A percentile compares a stretch with the other conserved stretches of the same genome.
phyloP scores from a whole-genome alignment of 805 yeast genomes.

The Ogataea zsoltii region DNA sequence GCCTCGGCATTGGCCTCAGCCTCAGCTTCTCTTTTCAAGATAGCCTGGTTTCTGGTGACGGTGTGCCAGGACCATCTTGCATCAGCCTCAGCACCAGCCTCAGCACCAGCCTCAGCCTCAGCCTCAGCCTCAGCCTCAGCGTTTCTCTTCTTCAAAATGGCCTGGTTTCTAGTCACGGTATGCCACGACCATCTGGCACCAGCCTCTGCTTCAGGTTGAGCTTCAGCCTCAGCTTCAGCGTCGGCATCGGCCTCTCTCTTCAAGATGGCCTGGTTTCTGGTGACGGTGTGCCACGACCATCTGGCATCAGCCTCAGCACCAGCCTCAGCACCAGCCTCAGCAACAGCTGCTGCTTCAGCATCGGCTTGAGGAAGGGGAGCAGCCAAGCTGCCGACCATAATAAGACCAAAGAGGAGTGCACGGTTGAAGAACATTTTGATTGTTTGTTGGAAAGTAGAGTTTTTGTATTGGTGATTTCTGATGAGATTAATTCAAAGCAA shows the following conservation, averaged over 20 bases:
- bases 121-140: conserved; percentile 31
- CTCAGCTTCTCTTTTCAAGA: no score
- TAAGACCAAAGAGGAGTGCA: conserved; percentile 11
- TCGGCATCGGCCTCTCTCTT: conserved; percentile 36
- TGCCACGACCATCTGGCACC: conserved; percentile 13
- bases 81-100: conserved; percentile 15
- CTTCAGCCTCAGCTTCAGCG: conserved; percentile 24
- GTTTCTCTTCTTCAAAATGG: conserved; percentile 32
- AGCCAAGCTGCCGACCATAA: conserved; percentile 6
- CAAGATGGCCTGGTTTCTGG: conserved; percentile 20
- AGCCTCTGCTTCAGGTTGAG: conserved; percentile 15
- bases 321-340: conserved; percentile 21
- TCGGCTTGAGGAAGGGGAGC: conserved; percentile 11
- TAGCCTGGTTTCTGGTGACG: no score
- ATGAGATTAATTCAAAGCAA: no score
- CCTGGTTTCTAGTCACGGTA: conserved; percentile 13
- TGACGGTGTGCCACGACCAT: conserved; percentile 11
- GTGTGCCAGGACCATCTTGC: no score
- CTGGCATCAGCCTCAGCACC: conserved; percentile 15
- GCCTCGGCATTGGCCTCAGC: conserved; percentile 6
- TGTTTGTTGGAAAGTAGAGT: neutral
- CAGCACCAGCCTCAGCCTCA: conserved; percentile 17
- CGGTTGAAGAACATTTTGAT: conserved; percentile 20
- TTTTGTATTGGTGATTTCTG: no score
- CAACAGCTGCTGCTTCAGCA: conserved; percentile 13